phyloP scores from a whole-genome alignment of 2,329 filamentous ascomycete species.

The Fonsecaea erecta region DNA sequence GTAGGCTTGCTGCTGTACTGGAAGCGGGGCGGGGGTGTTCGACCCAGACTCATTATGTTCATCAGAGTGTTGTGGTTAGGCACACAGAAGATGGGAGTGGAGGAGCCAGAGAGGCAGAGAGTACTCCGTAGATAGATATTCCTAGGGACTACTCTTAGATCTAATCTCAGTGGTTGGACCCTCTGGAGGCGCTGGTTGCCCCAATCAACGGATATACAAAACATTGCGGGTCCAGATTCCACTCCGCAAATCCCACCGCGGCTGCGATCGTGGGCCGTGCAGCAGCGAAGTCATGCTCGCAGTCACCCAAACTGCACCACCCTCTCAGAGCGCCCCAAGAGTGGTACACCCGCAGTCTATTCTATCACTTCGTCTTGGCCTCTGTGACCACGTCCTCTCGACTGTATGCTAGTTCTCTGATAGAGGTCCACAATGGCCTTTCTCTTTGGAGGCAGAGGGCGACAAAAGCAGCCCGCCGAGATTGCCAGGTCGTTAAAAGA shows the following conservation, averaged over 20 bases:
- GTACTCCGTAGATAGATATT: too few relatives aligned
- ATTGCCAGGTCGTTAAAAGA: slow-evolving; percentile 68
- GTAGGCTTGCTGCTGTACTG: not conserved
- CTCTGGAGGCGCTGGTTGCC: slow-evolving; percentile 4
- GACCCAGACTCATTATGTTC: not conserved
- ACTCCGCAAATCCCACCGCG: not conserved
- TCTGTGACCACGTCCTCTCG: not conserved
- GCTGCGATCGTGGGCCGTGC: too few relatives aligned
- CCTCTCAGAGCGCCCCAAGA: not conserved
- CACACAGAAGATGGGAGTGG: not conserved
- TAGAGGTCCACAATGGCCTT: slow-evolving; percentile 64
- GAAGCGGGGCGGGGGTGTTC: not conserved
- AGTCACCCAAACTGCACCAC: not conserved
- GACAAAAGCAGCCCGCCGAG: slow-evolving; percentile 65
- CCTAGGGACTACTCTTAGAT: too few relatives aligned
- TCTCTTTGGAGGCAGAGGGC: slow-evolving; percentile 64
- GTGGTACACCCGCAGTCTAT: not conserved
- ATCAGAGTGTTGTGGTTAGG: not conserved
- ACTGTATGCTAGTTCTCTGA: slow-evolving; percentile 5
- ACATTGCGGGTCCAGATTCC: slow-evolving; percentile 1
- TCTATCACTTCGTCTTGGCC: not conserved
- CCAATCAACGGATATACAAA: slow-evolving; percentile 9
- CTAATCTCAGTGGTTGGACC: slow-evolving; percentile 4
- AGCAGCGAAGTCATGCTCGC: too few relatives aligned
- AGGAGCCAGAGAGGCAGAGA: not conserved